Conservation (phyloP, 441 rosid genomes). For the Mallotus japonicus region DNA sequence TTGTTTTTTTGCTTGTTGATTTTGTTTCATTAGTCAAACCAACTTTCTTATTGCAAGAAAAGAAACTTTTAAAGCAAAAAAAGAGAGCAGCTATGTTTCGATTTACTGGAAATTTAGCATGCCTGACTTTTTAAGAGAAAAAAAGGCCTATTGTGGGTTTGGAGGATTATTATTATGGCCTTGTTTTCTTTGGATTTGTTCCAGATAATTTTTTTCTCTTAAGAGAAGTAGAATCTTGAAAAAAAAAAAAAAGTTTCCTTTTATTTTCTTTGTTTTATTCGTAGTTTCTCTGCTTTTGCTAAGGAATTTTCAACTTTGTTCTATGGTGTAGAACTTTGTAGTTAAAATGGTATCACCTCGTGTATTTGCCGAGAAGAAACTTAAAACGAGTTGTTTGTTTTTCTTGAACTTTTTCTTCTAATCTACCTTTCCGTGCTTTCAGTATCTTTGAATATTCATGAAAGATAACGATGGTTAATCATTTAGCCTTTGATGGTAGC, state of each 20-base stretch:
- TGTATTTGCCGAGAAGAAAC: not conserved
- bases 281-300: not conserved
- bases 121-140: not conserved
- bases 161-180: not conserved
- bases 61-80: not conserved
- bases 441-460: conserved; percentile 13
- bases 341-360: not conserved
- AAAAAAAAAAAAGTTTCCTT: not conserved
- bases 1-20: not conserved
- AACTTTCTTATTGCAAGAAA: not conserved
- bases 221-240: not conserved
- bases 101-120: not conserved
- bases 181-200: not conserved
- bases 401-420: not conserved
- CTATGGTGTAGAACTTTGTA: not conserved
- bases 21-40: not conserved
- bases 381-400: not conserved
- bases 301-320: not conserved
- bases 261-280: not conserved
- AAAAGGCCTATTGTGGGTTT: not conserved
- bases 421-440: not conserved
- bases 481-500: conserved; percentile 4
- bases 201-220: not conserved
- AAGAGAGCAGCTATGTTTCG: not conserved
- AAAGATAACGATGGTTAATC: conserved; percentile 36